These are phyloP conservation scores for Acacia melanoxylon DNA, from an alignment of 306 rosid genomes.

Conservation along the genomic window DNA sequence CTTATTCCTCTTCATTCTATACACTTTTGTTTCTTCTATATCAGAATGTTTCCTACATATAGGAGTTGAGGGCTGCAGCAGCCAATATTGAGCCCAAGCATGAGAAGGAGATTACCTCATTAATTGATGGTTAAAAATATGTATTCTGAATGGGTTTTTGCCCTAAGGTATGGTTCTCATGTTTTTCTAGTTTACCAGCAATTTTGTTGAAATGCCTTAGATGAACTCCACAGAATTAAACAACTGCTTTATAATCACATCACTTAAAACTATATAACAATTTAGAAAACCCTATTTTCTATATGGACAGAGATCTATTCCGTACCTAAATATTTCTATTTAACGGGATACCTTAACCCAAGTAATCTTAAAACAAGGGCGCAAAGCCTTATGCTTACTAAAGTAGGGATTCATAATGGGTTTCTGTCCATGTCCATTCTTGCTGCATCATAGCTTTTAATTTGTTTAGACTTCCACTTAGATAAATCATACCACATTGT, in stretches of 20 bases:
- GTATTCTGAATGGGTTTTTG: conserved; percentile 64
- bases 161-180: conserved; percentile 51
- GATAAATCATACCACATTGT: not conserved
- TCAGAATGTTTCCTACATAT: not conserved
- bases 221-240: not conserved
- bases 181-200: not conserved
- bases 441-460: not conserved
- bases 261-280: not conserved
- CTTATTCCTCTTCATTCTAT: not conserved
- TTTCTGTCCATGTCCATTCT: not conserved
- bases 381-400: not conserved
- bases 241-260: not conserved
- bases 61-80: conserved; percentile 76
- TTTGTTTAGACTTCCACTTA: not conserved
- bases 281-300: not conserved
- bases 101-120: conserved; percentile 49
- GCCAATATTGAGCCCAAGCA: conserved; percentile 73
- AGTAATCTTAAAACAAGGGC: not conserved
- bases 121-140: conserved; percentile 52
- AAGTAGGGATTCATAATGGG: conserved; percentile 2
- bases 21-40: not conserved
- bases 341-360: not conserved
- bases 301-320: not conserved
- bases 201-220: not conserved
- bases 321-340: not conserved